Percentiles rank a stretch among this genome's conserved stretches.
Conservation (phyloP, 441 rosid species). For the Metrosideros polymorpha region DNA sequence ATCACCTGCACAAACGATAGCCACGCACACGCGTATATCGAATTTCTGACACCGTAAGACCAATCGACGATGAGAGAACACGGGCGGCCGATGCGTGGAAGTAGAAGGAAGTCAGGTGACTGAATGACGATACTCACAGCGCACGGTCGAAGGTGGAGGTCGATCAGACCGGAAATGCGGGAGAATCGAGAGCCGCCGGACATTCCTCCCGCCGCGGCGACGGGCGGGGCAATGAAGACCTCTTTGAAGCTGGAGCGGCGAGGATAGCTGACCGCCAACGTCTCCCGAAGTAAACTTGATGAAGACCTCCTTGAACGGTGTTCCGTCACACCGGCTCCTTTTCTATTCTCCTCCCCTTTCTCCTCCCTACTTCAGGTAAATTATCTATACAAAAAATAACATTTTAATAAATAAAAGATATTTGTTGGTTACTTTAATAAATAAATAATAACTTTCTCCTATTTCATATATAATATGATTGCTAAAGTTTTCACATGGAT, state of each 20-base stretch:
- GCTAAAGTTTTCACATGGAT: no score
- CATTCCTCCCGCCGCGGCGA: conserved; percentile 16
- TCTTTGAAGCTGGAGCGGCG: neutral
- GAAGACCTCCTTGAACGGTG: neutral
- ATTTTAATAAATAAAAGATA: no score
- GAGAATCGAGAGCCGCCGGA: conserved; percentile 5
- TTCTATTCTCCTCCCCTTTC: neutral
- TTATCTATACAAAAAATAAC: neutral
- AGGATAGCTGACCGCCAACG: neutral
- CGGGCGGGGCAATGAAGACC: neutral
- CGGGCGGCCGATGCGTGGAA: neutral
- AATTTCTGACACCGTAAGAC: neutral
- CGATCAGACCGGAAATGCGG: conserved; percentile 38
- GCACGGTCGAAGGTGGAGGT: conserved; percentile 23
- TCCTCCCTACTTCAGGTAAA: neutral
- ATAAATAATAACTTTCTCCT: no score
- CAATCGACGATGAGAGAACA: neutral
- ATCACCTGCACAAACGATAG: conserved; percentile 14
- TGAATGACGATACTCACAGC: conserved; percentile 15
- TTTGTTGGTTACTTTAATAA: no score
- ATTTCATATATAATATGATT: no score
- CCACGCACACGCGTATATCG: neutral
- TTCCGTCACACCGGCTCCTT: neutral
- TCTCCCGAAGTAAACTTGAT: neutral
- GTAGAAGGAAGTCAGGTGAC: neutral